Evolutionary conservation across 2,329 filamentous ascomycete genomes (phyloP).

Genomic region (Venturia nashicola): DNA sequence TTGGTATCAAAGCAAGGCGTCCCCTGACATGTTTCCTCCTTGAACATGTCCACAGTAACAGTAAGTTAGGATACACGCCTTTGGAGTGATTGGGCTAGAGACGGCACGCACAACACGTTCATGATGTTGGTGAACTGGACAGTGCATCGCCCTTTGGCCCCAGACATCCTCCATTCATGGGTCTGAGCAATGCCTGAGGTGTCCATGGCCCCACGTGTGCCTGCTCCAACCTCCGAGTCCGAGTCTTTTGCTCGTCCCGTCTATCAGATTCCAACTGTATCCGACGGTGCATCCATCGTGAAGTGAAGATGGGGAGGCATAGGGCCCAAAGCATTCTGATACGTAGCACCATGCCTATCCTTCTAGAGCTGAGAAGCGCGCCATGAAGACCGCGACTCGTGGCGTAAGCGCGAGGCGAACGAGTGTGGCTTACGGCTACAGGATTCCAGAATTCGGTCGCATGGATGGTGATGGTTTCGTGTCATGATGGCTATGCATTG

Average conservation of each 20-base stretch:
- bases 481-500: not conserved
- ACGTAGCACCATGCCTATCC: not conserved
- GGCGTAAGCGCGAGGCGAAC: not conserved
- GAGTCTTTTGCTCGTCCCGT: not conserved
- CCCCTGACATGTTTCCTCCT: not conserved
- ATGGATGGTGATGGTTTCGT: not conserved
- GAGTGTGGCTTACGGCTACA: not conserved
- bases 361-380: not conserved
- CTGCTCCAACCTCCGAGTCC: not conserved
- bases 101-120: not conserved
- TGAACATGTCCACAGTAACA: not conserved
- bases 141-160: not conserved
- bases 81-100: too few relatives aligned
- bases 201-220: not conserved
- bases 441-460: not conserved
- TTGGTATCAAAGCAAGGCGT: not conserved
- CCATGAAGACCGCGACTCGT: not conserved
- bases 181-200: not conserved
- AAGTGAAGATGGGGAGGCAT: not conserved
- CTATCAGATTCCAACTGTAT: not conserved
- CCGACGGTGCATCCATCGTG: not conserved
- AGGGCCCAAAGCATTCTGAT: not conserved
- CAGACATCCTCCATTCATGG: not conserved
- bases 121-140: not conserved
- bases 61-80: too few relatives aligned